phyloP scores from a whole-genome alignment of 345 rosid genomes.

The Citrus hindsii region DNA sequence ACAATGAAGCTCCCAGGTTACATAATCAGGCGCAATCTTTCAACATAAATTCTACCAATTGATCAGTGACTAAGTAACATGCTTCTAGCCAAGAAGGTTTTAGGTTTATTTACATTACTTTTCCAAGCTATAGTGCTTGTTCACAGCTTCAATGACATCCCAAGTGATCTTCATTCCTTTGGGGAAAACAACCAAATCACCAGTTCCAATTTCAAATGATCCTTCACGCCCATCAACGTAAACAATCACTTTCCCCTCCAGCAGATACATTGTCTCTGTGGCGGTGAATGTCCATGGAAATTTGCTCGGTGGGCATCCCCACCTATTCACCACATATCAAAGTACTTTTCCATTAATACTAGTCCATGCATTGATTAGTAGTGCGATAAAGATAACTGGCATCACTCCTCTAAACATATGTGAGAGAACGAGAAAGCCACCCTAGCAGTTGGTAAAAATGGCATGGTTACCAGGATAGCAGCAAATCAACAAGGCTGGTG shows the following conservation, averaged over 20 bases:
- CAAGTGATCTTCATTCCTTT: conserved; percentile 49
- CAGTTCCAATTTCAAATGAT: conserved; percentile 37
- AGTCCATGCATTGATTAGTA: neutral
- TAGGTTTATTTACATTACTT: conserved; percentile 8
- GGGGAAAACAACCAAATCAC: conserved; percentile 49
- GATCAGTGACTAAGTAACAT: neutral
- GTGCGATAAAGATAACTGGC: neutral
- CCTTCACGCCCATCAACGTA: conserved; percentile 35
- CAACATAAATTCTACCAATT: neutral
- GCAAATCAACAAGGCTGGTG: neutral
- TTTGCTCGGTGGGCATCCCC: conserved; percentile 35
- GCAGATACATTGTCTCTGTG: conserved; percentile 42
- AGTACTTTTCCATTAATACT: neutral
- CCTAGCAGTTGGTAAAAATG: neutral
- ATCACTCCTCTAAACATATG: neutral
- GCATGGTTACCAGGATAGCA: neutral
- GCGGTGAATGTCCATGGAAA: conserved; percentile 41
- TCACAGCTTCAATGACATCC: conserved; percentile 41
- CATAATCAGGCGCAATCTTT: neutral
- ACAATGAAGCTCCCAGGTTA: neutral
- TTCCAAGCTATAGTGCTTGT: conserved; percentile 43
- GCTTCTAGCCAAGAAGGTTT: neutral
- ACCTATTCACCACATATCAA: conserved; percentile 23
- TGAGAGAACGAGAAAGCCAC: neutral
- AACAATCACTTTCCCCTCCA: conserved; percentile 42